phyloP scores from a whole-genome alignment of 2,329 filamentous ascomycete species.

The Alternaria viburni region DNA sequence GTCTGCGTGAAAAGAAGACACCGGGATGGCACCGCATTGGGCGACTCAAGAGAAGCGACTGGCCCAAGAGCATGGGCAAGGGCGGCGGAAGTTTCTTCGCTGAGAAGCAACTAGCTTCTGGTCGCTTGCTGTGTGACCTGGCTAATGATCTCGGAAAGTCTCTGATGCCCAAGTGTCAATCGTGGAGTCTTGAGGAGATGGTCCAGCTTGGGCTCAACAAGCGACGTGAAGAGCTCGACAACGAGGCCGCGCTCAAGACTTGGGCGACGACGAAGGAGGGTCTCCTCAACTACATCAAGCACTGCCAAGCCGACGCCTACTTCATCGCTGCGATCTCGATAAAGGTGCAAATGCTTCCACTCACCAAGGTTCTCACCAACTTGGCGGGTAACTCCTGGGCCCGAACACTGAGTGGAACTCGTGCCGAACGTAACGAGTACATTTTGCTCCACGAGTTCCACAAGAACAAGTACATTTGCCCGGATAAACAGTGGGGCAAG shows the following conservation, averaged over 20 bases:
- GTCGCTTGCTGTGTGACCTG: slow-evolving; percentile 89
- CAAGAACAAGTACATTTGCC: slow-evolving; percentile 96
- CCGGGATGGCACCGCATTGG: slow-evolving; percentile 95
- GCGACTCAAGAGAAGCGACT: slow-evolving; percentile 79
- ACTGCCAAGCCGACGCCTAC: slow-evolving; percentile 94
- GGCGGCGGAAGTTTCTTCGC: slow-evolving; percentile 89
- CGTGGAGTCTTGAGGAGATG: slow-evolving; percentile 98
- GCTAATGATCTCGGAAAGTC: slow-evolving; percentile 98
- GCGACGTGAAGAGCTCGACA: slow-evolving; percentile 82
- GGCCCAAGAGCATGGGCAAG: slow-evolving; percentile 87
- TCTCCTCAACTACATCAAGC: slow-evolving; percentile 89
- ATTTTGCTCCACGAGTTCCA: slow-evolving; percentile 98
- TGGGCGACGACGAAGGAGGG: slow-evolving; percentile 86
- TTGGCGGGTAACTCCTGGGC: slow-evolving; percentile 98
- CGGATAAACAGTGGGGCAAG: slow-evolving; percentile 87
- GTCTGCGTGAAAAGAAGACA: slow-evolving; percentile 87
- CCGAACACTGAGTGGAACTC: slow-evolving; percentile 90
- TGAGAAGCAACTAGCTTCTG: slow-evolving; percentile 87
- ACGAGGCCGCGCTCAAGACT: slow-evolving; percentile 82
- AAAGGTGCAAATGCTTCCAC: slow-evolving; percentile 86
- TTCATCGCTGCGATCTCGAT: slow-evolving; percentile 92
- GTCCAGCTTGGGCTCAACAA: slow-evolving; percentile 85
- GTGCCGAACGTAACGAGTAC: slow-evolving; percentile 97
- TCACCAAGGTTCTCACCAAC: slow-evolving; percentile 95
- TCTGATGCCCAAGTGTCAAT: slow-evolving; percentile 95